These are phyloP conservation scores for Xylaria sp. DNA, from an alignment of 2,329 filamentous ascomycete species.

Conservation along the genomic window DNA sequence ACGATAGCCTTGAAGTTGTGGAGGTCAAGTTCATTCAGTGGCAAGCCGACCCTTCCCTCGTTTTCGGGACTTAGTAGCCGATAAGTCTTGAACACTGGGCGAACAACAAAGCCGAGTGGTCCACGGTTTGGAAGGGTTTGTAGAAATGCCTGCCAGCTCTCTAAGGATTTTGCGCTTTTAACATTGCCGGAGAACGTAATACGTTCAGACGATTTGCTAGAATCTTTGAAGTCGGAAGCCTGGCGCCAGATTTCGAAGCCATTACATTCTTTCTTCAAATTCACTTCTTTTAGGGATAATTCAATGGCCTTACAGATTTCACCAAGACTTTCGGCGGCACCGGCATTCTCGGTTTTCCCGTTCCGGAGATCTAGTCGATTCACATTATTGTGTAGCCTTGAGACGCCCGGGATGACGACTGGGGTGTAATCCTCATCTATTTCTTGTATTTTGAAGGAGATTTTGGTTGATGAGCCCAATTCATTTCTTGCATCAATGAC, in stretches of 20 bases:
- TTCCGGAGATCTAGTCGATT: neutral
- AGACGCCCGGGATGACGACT: conserved; percentile 16
- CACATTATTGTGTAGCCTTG: neutral
- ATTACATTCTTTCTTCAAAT: conserved; percentile 1
- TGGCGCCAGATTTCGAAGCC: conserved; percentile 41
- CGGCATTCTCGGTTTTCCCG: neutral
- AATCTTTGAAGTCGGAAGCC: conserved; percentile 32
- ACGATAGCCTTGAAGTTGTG: conserved; percentile 13
- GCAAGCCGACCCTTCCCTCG: neutral
- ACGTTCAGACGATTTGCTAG: neutral
- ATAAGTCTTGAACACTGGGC: conserved; percentile 39
- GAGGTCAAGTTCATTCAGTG: conserved; percentile 13
- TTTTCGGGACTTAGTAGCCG: conserved; percentile 8
- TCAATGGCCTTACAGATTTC: neutral
- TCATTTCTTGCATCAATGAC: neutral
- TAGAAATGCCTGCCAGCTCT: conserved; percentile 23
- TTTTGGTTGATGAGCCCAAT: neutral
- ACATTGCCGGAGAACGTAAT: conserved; percentile 14
- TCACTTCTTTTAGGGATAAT: neutral
- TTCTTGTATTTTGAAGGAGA: conserved; percentile 14
- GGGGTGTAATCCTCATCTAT: conserved; percentile 1
- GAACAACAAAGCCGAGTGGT: conserved; percentile 35
- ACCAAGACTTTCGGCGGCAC: neutral
- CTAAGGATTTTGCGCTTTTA: neutral
- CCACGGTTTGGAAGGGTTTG: neutral